These are phyloP conservation scores for Xylariaceae sp. DNA, from an alignment of 2,329 filamentous ascomycete genomes.

Conservation along the genomic window DNA sequence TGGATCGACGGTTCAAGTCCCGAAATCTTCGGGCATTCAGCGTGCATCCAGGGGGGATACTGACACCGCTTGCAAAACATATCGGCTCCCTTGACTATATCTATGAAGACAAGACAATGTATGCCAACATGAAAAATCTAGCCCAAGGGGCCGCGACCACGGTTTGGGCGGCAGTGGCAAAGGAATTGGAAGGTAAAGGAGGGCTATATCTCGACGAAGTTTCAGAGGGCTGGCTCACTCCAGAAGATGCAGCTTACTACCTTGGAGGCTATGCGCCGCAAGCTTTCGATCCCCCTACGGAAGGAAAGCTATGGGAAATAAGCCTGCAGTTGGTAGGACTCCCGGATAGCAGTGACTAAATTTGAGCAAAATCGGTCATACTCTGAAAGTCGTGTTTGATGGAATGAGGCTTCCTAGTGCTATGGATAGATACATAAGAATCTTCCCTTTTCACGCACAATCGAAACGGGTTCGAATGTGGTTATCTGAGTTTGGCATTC, in stretches of 20 bases:
- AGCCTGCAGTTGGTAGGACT: slow-evolving; percentile 9
- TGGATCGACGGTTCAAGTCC: slow-evolving; percentile 45
- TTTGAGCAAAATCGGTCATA: no score
- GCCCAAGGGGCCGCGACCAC: slow-evolving; percentile 44
- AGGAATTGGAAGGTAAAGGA: slow-evolving; percentile 38
- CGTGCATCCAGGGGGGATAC: slow-evolving; percentile 42
- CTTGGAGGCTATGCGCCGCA: slow-evolving; percentile 5
- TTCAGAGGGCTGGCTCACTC: slow-evolving; percentile 18
- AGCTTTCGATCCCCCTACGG: slow-evolving; percentile 9
- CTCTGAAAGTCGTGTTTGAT: no score
- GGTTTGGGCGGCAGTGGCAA: slow-evolving; percentile 37
- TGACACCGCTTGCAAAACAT: slow-evolving; percentile 21
- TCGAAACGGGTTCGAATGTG: no score
- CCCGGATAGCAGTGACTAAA: background rate
- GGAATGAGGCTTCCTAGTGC: no score
- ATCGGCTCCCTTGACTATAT: background rate
- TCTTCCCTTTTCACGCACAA: no score
- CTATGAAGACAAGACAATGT: slow-evolving; percentile 7
- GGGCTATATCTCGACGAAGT: slow-evolving; percentile 39
- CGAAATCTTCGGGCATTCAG: slow-evolving; percentile 41
- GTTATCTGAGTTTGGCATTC: no score
- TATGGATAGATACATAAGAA: no score
- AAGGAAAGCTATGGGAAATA: slow-evolving; percentile 12
- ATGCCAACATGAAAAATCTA: slow-evolving; percentile 27
- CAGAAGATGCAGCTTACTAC: background rate